Conservation (phyloP, 2,329 filamentous ascomycete species). For the Fusarium nisikadoi region DNA sequence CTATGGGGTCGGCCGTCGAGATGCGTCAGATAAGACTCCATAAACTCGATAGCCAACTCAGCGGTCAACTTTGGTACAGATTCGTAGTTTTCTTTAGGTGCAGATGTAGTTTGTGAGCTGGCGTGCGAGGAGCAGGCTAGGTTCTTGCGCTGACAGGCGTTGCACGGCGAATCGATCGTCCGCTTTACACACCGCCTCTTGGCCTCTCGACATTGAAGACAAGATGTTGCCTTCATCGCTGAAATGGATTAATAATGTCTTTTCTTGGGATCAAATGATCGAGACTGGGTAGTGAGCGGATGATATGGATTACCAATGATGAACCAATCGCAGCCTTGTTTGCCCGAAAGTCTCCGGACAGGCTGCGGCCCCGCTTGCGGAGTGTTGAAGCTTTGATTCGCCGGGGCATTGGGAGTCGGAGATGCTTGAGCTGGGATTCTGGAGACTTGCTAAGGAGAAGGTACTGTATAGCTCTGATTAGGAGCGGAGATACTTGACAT, state of each 20-base stretch:
- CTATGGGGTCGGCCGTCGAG: not conserved
- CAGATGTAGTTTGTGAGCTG: not conserved
- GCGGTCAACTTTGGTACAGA: not conserved
- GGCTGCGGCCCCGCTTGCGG: not conserved
- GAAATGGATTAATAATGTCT: not conserved
- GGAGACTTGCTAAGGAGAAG: not conserved
- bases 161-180: not conserved
- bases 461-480: not conserved
- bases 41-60: not conserved
- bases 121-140: not conserved
- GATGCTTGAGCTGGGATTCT: not conserved
- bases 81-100: not conserved
- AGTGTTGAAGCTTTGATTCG: not conserved
- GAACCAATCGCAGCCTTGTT: not conserved
- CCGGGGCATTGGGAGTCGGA: accelerated
- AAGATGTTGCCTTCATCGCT: not conserved
- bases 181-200: conserved; percentile 1
- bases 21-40: not conserved
- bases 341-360: not conserved
- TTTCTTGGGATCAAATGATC: not conserved
- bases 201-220: not conserved
- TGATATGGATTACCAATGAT: not conserved
- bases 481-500: accelerated
- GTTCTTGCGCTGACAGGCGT: not conserved
- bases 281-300: not conserved